Base-by-base conservation (phyloP, 1,139 yeast genomes). In the Suhomyces maxii region DNA sequence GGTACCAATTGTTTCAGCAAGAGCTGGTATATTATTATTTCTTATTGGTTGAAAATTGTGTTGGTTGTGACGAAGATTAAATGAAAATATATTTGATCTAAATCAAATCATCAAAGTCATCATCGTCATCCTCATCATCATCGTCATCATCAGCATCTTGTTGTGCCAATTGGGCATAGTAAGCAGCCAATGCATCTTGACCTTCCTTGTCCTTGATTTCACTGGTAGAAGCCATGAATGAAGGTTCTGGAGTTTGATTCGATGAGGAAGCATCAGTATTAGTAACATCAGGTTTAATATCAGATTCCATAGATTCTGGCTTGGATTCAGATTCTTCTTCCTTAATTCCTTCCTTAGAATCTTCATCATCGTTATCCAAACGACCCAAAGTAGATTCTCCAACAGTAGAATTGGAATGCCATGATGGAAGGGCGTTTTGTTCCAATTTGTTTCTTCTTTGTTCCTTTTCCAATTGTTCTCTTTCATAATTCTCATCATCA, bases 391-490 rank as follows among this genome's bases (percentile, higher is more conserved):
- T 52, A 25, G 56, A 50, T 49, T 65, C 67, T 37, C 96, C 97
- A 53, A 93, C 95, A 0, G 99, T 90, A 59, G 95, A 84, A 55
- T 85, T 85, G 54, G 86, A 80, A 64, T 93, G 97, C 99, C 99
- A 93, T 25, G 95, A 84, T 9, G 99, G 99, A 56, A 93, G 76
- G 2, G 97, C 97, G 63, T 95, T 93, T 65, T 91, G 97, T 61
- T 88, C 87, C 63, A 91, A 80, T 64, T 86, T 88, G 54, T 73
- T 78, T 53, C 77, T 84, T 82, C 75, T 83, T 78, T 77, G 81
- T 57, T 85, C 91, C 60, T 81, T 78, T 55, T 81, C 87, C 62
- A 76, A 78, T 55, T 80, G 76, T 59, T 84, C 90, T 48, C 80
- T 74, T 58, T 79, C 84, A 53, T 82, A 80, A 52, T 84, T 83